Evolutionary conservation across 2,329 filamentous ascomycete genomes (phyloP).

Genomic region (Scedosporium minutisporum): DNA sequence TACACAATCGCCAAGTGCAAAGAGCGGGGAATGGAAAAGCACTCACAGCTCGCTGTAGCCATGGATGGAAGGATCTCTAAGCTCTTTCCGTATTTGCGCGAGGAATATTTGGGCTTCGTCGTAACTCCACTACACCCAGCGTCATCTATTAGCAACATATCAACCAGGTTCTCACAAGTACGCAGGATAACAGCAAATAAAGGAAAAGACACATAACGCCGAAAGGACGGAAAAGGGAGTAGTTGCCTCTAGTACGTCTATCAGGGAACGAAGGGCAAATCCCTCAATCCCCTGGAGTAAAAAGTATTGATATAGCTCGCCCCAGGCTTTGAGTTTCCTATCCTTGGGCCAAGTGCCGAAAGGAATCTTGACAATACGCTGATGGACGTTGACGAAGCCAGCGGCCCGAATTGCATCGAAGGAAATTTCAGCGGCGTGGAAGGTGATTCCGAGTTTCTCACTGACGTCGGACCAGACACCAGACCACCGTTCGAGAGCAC

Average conservation of each 20-base stretch:
- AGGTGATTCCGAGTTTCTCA: slow-evolving; percentile 13
- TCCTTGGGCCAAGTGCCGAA: slow-evolving; percentile 39
- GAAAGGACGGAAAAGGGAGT: too few relatives aligned
- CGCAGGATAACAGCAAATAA: background rate
- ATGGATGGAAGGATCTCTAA: slow-evolving; percentile 22
- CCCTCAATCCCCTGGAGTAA: background rate
- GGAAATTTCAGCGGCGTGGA: slow-evolving; percentile 19
- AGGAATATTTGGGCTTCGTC: slow-evolving; percentile 23
- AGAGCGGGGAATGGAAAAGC: background rate
- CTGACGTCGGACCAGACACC: slow-evolving; percentile 18
- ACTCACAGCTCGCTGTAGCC: slow-evolving; percentile 15
- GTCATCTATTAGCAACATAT: background rate
- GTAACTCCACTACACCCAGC: slow-evolving; percentile 8
- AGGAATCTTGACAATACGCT: slow-evolving; percentile 32
- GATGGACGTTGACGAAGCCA: slow-evolving; percentile 30
- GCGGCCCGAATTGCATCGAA: slow-evolving; percentile 22
- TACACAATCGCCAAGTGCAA: too few relatives aligned
- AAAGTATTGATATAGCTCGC: slow-evolving; percentile 2
- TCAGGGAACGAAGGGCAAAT: background rate
- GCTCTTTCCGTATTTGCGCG: slow-evolving; percentile 17
- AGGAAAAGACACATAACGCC: background rate
- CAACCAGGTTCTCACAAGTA: too few relatives aligned
- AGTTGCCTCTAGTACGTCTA: background rate
- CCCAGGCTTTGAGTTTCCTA: slow-evolving; percentile 28
- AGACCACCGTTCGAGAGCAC: slow-evolving; percentile 14